Percentiles rank a stretch among this genome's conserved stretches.
These are phyloP conservation scores for Tulasnella sp. DNA, from an alignment of 768 basidiomycete genomes.

Conservation along the genomic window DNA sequence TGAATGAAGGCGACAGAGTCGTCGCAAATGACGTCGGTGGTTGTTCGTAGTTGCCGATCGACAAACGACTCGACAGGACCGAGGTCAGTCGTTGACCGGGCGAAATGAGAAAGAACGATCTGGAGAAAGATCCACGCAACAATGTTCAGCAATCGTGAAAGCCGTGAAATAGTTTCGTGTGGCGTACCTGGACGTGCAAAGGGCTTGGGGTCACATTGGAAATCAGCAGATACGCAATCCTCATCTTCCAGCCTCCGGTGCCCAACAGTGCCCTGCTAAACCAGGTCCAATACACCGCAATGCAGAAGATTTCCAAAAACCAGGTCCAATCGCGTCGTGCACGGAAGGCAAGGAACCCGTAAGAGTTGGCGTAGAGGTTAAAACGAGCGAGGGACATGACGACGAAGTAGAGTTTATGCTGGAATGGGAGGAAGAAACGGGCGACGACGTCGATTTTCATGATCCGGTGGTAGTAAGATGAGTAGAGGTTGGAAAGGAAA, in stretches of 20 bases:
- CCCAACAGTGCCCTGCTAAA: constrained; percentile 61
- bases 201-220: constrained; percentile 84
- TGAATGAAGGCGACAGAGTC: constrained; percentile 80
- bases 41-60: constrained; percentile 93
- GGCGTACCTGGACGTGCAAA: constrained; percentile 81
- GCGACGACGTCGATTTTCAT: constrained; percentile 71
- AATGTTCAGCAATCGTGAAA: background rate
- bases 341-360: constrained; percentile 63
- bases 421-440: constrained; percentile 56
- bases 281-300: constrained; percentile 87
- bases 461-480: constrained; percentile 87
- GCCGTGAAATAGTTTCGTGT: too few relatives aligned
- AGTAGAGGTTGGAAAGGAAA: constrained; percentile 82
- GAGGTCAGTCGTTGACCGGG: constrained; percentile 86
- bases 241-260: constrained; percentile 62
- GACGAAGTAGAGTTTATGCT: constrained; percentile 90
- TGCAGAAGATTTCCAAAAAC: constrained; percentile 63
- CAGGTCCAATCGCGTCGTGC: constrained; percentile 62
- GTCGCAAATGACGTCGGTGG: constrained; percentile 87
- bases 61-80: constrained; percentile 88
- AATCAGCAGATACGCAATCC: constrained; percentile 67
- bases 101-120: constrained; percentile 96
- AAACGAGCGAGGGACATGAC: constrained; percentile 86
- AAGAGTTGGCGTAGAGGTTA: constrained; percentile 89
- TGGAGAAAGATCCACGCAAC: constrained; percentile 22